These are phyloP conservation scores for Schwanniomyces sp. DNA, from an alignment of 805 yeast species.

Conservation along the genomic window DNA sequence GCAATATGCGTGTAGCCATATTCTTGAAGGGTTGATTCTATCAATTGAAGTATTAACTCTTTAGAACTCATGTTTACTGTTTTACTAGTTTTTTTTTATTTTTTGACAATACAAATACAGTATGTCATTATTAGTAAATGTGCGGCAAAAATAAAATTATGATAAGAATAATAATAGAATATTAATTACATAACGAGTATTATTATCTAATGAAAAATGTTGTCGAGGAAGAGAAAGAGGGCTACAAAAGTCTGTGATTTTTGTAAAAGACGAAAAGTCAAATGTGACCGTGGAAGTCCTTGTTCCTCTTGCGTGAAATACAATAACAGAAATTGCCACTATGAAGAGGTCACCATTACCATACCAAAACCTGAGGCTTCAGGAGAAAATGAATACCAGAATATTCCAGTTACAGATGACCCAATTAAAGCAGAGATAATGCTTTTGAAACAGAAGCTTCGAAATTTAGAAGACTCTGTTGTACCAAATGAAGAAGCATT, in stretches of 20 bases:
- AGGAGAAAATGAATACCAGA: neutral
- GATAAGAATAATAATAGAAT: neutral
- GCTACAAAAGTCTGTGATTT: constrained; percentile 34
- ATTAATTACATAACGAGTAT: neutral
- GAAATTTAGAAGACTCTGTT: constrained; percentile 13
- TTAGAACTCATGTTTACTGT: constrained; percentile 16
- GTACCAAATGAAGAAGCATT: neutral
- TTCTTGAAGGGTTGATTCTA: constrained; percentile 28
- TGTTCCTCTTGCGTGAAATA: constrained; percentile 35
- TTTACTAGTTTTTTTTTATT: neutral
- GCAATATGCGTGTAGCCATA: constrained; percentile 29
- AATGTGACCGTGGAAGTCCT: constrained; percentile 37
- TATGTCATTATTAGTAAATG: neutral
- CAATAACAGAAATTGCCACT: constrained; percentile 25
- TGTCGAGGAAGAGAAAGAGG: constrained; percentile 21
- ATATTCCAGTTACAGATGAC: neutral
- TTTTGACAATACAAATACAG: neutral
- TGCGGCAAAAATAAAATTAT: neutral
- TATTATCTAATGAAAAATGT: neutral
- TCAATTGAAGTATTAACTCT: constrained; percentile 28
- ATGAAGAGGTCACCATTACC: neutral
- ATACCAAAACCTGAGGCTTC: neutral
- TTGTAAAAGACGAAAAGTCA: constrained; percentile 37
- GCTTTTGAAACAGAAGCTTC: constrained; percentile 11
- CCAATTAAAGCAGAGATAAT: constrained; percentile 11